These are phyloP conservation scores for Flaveria brownii DNA, from an alignment of 129 eudicot genomes.

Conservation along the genomic window DNA sequence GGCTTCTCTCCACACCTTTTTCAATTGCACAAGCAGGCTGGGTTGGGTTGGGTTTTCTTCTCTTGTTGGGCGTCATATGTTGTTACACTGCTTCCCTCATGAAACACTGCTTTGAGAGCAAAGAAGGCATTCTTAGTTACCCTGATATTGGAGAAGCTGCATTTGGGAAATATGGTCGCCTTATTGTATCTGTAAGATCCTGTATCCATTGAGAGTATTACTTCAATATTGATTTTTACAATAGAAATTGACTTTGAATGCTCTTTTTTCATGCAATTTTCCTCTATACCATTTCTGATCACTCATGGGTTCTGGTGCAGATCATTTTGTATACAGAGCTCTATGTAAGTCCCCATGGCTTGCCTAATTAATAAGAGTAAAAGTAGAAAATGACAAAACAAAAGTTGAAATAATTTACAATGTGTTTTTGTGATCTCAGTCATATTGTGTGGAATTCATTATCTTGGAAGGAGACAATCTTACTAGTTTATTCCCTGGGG, in stretches of 20 bases:
- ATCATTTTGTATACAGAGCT: conserved; percentile 76
- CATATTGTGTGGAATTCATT: conserved; percentile 90
- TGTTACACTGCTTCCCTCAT: conserved; percentile 85
- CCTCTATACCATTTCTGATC: conserved; percentile 10
- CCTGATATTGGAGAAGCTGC: conserved; percentile 99
- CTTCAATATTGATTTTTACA: not conserved
- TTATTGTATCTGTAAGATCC: conserved; percentile 72
- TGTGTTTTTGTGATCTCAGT: conserved; percentile 44
- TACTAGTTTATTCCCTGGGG: conserved; percentile 66
- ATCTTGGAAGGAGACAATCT: conserved; percentile 93
- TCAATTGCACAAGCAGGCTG: conserved; percentile 85
- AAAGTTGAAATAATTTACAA: not conserved
- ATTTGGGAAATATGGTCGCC: conserved; percentile 90
- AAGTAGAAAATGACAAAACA: not conserved
- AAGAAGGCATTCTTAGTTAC: conserved; percentile 63
- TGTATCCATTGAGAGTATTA: not conserved
- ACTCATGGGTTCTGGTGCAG: conserved; percentile 54
- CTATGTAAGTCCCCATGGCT: conserved; percentile 63
- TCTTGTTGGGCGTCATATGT: conserved; percentile 71
- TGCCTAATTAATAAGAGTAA: not conserved
- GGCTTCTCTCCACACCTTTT: conserved; percentile 83
- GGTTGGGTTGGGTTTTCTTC: conserved; percentile 61
- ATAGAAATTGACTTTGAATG: not conserved
- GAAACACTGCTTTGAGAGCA: conserved; percentile 86
- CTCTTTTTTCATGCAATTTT: conserved; percentile 4